Conservation (phyloP, 2,329 filamentous ascomycete species). For the Ophiocordyceps camponoti-saundersi region DNA sequence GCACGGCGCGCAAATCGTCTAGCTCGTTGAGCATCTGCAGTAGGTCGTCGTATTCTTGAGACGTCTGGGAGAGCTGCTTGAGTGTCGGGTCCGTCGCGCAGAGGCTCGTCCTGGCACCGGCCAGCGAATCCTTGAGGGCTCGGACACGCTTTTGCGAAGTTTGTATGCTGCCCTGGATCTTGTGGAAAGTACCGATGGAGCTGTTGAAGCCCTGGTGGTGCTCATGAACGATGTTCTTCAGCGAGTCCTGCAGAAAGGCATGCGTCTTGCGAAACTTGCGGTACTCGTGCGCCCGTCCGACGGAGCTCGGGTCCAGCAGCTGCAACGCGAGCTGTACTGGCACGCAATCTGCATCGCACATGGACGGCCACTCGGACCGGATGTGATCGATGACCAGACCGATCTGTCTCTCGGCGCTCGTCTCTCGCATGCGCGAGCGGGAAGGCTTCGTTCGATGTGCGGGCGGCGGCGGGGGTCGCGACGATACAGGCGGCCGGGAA, state of each 20-base stretch:
- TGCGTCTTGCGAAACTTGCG: slow-evolving; percentile 71
- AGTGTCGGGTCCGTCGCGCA: slow-evolving; percentile 79
- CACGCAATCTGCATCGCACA: slow-evolving; percentile 76
- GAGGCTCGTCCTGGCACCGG: slow-evolving; percentile 63
- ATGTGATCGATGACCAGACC: slow-evolving; percentile 62
- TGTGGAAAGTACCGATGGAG: slow-evolving; percentile 96
- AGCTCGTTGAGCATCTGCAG: slow-evolving; percentile 69
- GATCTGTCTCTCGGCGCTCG: slow-evolving; percentile 39
- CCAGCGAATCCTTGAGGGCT: slow-evolving; percentile 65
- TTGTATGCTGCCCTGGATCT: slow-evolving; percentile 88
- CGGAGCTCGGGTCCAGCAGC: slow-evolving; percentile 82
- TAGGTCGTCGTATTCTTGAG: slow-evolving; percentile 80
- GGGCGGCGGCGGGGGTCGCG: slow-evolving; percentile 12
- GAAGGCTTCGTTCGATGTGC: slow-evolving; percentile 17
- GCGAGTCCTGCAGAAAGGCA: slow-evolving; percentile 72
- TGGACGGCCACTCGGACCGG: slow-evolving; percentile 76
- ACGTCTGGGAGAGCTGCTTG: slow-evolving; percentile 72
- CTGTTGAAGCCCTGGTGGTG: slow-evolving; percentile 99
- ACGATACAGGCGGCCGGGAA: slow-evolving; percentile 15
- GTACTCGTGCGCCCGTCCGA: slow-evolving; percentile 82
- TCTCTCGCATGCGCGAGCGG: slow-evolving; percentile 19
- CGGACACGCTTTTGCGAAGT: slow-evolving; percentile 75
- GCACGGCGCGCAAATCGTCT: slow-evolving; percentile 75
- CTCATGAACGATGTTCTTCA: slow-evolving; percentile 94
- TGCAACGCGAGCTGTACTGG: slow-evolving; percentile 92